phyloP scores from a whole-genome alignment of 306 rosid genomes.

The Medicago ruthenica region DNA sequence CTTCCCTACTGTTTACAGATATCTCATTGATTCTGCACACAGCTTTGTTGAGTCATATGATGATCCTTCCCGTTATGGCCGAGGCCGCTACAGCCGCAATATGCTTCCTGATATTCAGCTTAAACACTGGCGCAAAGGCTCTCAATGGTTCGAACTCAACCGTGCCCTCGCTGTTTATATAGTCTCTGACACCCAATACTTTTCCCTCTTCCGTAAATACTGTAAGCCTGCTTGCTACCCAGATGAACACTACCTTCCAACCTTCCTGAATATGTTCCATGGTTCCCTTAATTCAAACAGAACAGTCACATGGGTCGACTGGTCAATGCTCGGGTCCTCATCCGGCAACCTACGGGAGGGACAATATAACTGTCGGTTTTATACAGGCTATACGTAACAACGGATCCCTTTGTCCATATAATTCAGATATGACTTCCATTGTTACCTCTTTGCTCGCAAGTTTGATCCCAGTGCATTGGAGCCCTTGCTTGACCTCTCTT shows the following conservation, averaged over 20 bases:
- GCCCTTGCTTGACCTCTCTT: constrained; percentile 72
- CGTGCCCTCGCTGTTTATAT: constrained; percentile 62
- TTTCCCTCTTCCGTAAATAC: constrained; percentile 65
- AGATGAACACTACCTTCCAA: constrained; percentile 89
- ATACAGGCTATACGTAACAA: constrained; percentile 67
- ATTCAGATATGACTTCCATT: constrained; percentile 74
- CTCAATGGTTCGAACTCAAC: constrained; percentile 84
- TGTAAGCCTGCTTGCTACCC: constrained; percentile 97
- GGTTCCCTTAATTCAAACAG: constrained; percentile 78
- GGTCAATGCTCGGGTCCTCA: constrained; percentile 94
- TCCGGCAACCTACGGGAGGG: constrained; percentile 67
- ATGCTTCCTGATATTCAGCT: constrained; percentile 87
- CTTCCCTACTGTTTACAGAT: constrained; percentile 77
- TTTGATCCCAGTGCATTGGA: constrained; percentile 68
- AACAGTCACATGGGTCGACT: constrained; percentile 89
- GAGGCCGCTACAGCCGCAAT: constrained; percentile 82
- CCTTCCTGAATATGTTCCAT: constrained; percentile 81
- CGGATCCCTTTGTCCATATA: constrained; percentile 72
- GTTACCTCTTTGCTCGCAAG: constrained; percentile 91
- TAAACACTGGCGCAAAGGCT: constrained; percentile 88
- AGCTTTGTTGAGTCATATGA: constrained; percentile 92
- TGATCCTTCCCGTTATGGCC: constrained; percentile 84
- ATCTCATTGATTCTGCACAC: constrained; percentile 63
- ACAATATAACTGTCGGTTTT: constrained; percentile 62
- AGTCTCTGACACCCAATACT: constrained; percentile 68